These are phyloP conservation scores for Geotrichum klebahnii DNA, from an alignment of 1,139 yeast species.

Conservation along the genomic window DNA sequence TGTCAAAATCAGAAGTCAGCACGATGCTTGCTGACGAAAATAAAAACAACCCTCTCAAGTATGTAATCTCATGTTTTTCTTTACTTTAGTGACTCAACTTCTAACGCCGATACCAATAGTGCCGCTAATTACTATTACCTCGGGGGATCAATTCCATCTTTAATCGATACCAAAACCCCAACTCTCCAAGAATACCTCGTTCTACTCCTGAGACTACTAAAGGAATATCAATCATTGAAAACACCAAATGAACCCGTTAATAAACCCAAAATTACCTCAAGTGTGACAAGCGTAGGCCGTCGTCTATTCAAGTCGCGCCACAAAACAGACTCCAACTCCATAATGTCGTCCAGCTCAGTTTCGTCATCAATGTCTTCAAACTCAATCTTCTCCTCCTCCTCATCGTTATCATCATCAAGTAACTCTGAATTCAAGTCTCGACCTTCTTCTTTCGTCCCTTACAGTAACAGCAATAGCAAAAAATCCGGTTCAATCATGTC, in stretches of 20 bases:
- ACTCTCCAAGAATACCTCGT: constrained; percentile 27
- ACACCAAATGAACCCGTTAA: constrained; percentile 26
- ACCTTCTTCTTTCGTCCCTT: constrained; percentile 1
- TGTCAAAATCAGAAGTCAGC: constrained; percentile 29
- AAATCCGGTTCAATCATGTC: neutral
- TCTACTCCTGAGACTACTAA: constrained; percentile 26
- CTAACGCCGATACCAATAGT: constrained; percentile 17
- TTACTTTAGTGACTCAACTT: neutral
- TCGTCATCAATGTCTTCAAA: neutral
- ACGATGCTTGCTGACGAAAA: constrained; percentile 24
- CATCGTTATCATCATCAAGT: constrained; percentile 4
- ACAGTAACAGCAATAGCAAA: neutral
- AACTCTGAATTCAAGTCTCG: neutral
- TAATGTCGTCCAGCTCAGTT: neutral
- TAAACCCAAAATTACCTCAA: constrained; percentile 26
- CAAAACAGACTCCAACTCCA: constrained; percentile 19
- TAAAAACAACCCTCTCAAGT: constrained; percentile 23
- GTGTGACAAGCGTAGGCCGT: constrained; percentile 27
- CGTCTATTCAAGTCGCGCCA: constrained; percentile 29
- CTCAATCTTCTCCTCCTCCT: neutral
- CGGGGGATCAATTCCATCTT: constrained; percentile 30
- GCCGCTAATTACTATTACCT: constrained; percentile 29
- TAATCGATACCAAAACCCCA: constrained; percentile 24
- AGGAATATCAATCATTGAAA: constrained; percentile 29
- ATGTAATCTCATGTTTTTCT: constrained; percentile 4